These are phyloP conservation scores for Anaeromyces robustus DNA, from an alignment of 192 early-diverging fungal species.

Conservation along the genomic window DNA sequence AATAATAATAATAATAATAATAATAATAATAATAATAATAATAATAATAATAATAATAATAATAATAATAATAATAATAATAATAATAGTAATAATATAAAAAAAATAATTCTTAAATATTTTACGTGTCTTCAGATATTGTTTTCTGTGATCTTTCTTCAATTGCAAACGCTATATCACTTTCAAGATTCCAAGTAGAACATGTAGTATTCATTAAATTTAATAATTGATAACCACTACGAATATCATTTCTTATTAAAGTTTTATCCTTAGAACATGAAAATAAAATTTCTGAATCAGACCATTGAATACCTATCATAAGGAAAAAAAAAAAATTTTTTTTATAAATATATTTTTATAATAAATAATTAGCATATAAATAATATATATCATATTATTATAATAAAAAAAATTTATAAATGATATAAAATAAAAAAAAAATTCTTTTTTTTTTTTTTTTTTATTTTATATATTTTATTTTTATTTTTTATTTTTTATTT, in stretches of 20 bases:
- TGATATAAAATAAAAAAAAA: too few species aligned
- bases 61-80: too few species aligned
- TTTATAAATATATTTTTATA: too few species aligned
- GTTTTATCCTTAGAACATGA: constrained; percentile 63
- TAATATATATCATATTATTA: not conserved
- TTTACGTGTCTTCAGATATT: not conserved
- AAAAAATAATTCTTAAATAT: not conserved
- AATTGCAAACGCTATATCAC: constrained; percentile 44
- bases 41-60: too few species aligned
- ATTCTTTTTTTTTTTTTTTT: too few species aligned
- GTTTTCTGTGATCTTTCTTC: constrained; percentile 17
- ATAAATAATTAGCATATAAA: not conserved
- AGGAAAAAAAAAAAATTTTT: not conserved
- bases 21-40: too few species aligned
- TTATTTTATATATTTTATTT: too few species aligned
- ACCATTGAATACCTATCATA: constrained; percentile 47
- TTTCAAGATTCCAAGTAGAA: constrained; percentile 45
- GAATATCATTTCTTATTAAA: constrained; percentile 44
- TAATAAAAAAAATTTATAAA: not conserved
- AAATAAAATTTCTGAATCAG: constrained; percentile 36
- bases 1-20: too few species aligned
- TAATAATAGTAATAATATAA: too few species aligned
- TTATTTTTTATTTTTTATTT: too few species aligned
- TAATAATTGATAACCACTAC: constrained; percentile 21
- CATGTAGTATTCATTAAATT: constrained; percentile 31